Conservation (phyloP, 805 yeast species). For the Zygoascus ofunaensis region DNA sequence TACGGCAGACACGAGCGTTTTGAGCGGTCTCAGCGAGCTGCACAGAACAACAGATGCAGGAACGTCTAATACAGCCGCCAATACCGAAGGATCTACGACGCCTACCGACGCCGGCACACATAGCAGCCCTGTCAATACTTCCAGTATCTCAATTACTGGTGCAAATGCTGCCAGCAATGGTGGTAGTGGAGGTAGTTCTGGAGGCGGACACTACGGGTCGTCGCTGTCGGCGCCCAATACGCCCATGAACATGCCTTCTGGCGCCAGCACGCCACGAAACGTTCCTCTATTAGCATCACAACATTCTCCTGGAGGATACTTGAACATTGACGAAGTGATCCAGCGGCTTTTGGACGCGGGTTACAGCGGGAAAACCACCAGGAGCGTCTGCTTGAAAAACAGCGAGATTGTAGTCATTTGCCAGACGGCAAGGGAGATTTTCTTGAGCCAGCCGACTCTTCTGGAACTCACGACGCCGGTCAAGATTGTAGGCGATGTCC, state of each 20-base stretch:
- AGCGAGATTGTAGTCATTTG: conserved; percentile 85
- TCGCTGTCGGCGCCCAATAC: conserved; percentile 16
- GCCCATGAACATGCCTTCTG: conserved; percentile 14
- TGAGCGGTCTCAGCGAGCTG: conserved; percentile 4
- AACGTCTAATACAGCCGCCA: neutral
- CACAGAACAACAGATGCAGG: neutral
- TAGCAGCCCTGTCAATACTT: neutral
- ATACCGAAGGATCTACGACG: neutral
- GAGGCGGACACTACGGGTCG: neutral
- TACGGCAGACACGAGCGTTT: neutral
- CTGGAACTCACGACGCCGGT: conserved; percentile 82
- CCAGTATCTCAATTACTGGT: neutral
- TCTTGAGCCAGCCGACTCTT: conserved; percentile 81
- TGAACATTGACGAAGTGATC: conserved; percentile 77
- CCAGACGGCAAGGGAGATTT: conserved; percentile 78
- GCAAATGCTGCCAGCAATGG: neutral
- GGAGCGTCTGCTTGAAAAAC: conserved; percentile 77
- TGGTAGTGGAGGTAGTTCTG: neutral
- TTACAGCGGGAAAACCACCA: conserved; percentile 87
- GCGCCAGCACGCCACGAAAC: conserved; percentile 9
- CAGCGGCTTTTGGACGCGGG: conserved; percentile 93
- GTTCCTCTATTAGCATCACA: conserved; percentile 6
- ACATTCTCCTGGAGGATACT: conserved; percentile 11
- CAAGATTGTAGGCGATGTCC: conserved; percentile 87
- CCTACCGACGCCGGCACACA: neutral